phyloP scores from a whole-genome alignment of 1,284 basidiomycete species.

The Earliella scabrosa region DNA sequence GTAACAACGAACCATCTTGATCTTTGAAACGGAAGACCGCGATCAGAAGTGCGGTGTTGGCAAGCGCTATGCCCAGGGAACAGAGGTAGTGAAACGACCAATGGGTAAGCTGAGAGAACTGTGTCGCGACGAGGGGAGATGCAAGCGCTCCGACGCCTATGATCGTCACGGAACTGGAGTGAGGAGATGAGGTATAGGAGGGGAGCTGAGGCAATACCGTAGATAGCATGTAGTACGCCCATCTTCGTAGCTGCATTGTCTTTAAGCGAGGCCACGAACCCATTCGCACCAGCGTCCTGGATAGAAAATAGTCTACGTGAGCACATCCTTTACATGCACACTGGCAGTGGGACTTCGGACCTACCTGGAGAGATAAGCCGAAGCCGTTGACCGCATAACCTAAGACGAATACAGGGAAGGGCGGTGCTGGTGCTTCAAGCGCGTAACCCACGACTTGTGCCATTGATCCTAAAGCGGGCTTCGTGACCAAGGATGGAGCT shows the following conservation, averaged over 20 bases:
- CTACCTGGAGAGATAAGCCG: slow-evolving; percentile 40
- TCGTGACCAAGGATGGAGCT: not conserved
- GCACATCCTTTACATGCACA: not conserved
- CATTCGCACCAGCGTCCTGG: slow-evolving; percentile 62
- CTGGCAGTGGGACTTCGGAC: not conserved
- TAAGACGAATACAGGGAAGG: slow-evolving; percentile 69
- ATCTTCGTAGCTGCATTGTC: slow-evolving; percentile 56
- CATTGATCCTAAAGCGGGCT: slow-evolving; percentile 27
- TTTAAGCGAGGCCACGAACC: slow-evolving; percentile 53
- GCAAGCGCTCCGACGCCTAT: slow-evolving; percentile 63
- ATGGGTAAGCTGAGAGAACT: slow-evolving; percentile 52
- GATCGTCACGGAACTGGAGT: not conserved
- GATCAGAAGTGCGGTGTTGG: slow-evolving; percentile 48
- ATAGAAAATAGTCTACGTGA: not conserved
- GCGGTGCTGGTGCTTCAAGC: slow-evolving; percentile 61
- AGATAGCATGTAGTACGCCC: slow-evolving; percentile 63
- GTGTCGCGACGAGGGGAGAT: slow-evolving; percentile 66
- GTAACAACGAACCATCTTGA: slow-evolving; percentile 50
- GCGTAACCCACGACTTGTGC: slow-evolving; percentile 54
- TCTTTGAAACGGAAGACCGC: slow-evolving; percentile 57
- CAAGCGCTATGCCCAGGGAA: slow-evolving; percentile 57
- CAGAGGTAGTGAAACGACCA: slow-evolving; percentile 73
- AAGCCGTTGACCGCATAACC: slow-evolving; percentile 67
- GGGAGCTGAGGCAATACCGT: slow-evolving; percentile 25
- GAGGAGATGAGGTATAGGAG: not conserved